Base-by-base conservation (phyloP, 2,329 filamentous ascomycete genomes). In the Gremmenia infestans region DNA sequence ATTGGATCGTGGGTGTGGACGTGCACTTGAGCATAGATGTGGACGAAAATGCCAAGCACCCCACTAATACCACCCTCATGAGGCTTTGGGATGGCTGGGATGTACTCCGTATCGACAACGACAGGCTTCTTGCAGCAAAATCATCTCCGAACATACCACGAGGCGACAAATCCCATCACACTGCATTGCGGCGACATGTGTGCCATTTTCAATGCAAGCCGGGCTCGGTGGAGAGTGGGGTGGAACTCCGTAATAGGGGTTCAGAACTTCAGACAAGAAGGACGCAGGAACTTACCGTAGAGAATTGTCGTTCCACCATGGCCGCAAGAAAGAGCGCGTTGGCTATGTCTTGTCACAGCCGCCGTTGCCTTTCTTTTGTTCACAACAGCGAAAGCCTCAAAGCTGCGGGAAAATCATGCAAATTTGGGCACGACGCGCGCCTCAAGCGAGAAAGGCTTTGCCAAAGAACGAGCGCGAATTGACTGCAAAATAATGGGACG, bases 131-230 rank as follows among this genome's bases (percentile, higher is more conserved):
- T 54, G 43, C 56, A 55, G 39, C 36, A 32, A 19, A 53, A 57
- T 62, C 60, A 62, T 62, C 39, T 60, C 60, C 58, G 60, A 56
- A 50, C 43, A 6, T 50, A 43, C 52, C 52, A 60, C 43, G 47
- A 55, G 42, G 39, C 32, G 40, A 46, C 48, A 35, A 22, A n/a
- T 36, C 54, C 47, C 46, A 53, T 56, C 45, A 56, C 45, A 53
- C 48, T 28, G 42, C 42, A 49, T 52, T 35, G 49, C 49, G 35
- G 54, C 49, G 49, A 52, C 48, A 48, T 48, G 12, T 47, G 45
- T 22, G 14, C 28, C 28, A 32, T 32, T 32, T 32, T 12, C 28
- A 32, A 48, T 32, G 23, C 45, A 17, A n/a, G 45, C 22, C 23
- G 17, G 45, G 35, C n/a, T 19, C 7, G 14, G 17, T 22, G 35